Conservation (phyloP, 176 grass and related monocot species). For the Chloris gayana region DNA sequence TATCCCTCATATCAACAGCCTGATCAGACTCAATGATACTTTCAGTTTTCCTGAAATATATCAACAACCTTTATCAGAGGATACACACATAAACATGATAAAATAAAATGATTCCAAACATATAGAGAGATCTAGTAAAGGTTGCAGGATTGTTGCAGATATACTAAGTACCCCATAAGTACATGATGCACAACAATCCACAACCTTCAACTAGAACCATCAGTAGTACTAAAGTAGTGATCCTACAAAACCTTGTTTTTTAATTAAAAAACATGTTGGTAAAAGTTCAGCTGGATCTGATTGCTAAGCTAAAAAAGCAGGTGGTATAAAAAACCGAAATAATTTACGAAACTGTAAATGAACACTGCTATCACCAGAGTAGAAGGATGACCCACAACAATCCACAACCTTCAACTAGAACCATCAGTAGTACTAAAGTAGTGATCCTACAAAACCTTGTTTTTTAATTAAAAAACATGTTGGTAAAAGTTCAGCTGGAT, state of each 20-base stretch:
- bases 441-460: too few relatives aligned
- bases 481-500: neutral
- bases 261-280: neutral
- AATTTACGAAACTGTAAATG: conserved; percentile 8
- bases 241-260: too few relatives aligned
- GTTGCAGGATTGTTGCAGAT: conserved; percentile 16
- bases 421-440: neutral
- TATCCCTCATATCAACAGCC: conserved; percentile 27
- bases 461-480: neutral
- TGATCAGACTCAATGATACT: neutral
- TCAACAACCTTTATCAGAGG: conserved; percentile 7
- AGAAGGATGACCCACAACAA: conserved; percentile 37
- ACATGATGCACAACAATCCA: neutral
- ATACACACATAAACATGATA: conserved; percentile 14
- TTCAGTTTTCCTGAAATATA: conserved; percentile 39
- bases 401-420: too few relatives aligned
- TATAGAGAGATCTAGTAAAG: neutral
- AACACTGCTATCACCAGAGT: conserved; percentile 25
- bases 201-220: neutral
- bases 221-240: neutral
- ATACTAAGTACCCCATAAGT: neutral
- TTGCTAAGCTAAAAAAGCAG: conserved; percentile 29
- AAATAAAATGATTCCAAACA: conserved; percentile 29
- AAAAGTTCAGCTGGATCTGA: neutral
- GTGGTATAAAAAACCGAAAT: too few relatives aligned